Base-by-base conservation (phyloP, 768 basidiomycete genomes). In the Kwoniella dejecticola region DNA sequence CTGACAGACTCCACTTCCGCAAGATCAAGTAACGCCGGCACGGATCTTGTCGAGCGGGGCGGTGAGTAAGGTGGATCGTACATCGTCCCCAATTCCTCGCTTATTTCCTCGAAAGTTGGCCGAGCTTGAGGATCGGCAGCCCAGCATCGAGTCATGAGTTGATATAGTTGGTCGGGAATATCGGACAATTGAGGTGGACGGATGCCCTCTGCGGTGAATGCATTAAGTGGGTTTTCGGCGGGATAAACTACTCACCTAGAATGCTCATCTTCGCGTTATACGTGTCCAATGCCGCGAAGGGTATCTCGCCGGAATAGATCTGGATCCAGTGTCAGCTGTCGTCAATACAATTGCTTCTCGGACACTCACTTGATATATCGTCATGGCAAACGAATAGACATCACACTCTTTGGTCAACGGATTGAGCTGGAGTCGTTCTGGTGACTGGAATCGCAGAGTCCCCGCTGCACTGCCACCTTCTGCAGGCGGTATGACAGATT, bases 321-420 rank as follows among this genome's bases (percentile, higher is more conserved):
- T 67, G 48, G 5, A 40, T 4, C 6, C 2, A 8, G 19, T 19
- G 24, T 55, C 49, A 64, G 53, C 33, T 15, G 7, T 36, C n/a
- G n/a, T n/a, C n/a, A n/a, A n/a, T n/a, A n/a, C n/a, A n/a, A n/a
- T 38, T 4, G 62, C 17, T 81, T 79, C 47, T 84, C 81, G 24
- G 63, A 80, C 76, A 1, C 87, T 86, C 52, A 87, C 75, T 56
- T 83, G 82, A 4, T 87, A 87, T 79, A 85, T 84, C 0, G 83
- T 82, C 26, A 89, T 85, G 0, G 85, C 85, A 68, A 84, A 90
- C 1, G 88, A 83, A 56, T 88, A 90, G 4, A 89, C 83, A 71
- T 89, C 88, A 49, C 82, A 83, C 27, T 84, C 82, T 2, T 80
- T 75, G 0, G 86, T 88, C 47, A 86, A 72, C 26, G 75, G 76